Percentiles rank a stretch among this genome's conserved stretches.
These are phyloP conservation scores for Rhododendron vialii DNA, from an alignment of 148 eudicot species.

Conservation along the genomic window DNA sequence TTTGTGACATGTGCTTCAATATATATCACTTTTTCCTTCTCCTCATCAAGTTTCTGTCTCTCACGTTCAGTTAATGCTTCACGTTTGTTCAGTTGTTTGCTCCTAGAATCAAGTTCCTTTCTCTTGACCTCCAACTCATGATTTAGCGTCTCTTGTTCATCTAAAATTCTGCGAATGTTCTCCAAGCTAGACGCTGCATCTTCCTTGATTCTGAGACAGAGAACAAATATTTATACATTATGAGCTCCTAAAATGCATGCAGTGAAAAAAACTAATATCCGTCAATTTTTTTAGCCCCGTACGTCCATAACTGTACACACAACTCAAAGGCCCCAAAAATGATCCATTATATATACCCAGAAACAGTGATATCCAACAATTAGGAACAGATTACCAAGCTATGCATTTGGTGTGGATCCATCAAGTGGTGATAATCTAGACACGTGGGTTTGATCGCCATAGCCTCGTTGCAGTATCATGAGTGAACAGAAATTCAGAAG, in stretches of 20 bases:
- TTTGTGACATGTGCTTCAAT: background rate
- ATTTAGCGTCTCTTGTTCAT: conserved; percentile 71
- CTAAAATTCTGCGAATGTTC: conserved; percentile 45
- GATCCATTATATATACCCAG: background rate
- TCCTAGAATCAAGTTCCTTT: conserved; percentile 54
- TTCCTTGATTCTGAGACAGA: conserved; percentile 55
- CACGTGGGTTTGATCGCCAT: background rate
- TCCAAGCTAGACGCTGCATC: conserved; percentile 65
- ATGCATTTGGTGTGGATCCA: background rate
- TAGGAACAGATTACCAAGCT: background rate
- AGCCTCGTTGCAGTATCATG: background rate
- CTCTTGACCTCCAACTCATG: conserved; percentile 54
- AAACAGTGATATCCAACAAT: background rate
- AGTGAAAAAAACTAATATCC: background rate
- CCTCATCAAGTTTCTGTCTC: conserved; percentile 73
- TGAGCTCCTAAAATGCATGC: background rate
- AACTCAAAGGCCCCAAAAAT: background rate
- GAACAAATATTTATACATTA: background rate
- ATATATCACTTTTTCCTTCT: conserved; percentile 58
- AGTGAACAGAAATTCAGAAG: background rate
- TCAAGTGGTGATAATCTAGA: background rate
- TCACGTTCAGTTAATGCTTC: conserved; percentile 82
- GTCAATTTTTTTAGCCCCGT: background rate
- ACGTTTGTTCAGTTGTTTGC: conserved; percentile 58
- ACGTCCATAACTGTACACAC: background rate